Percentiles rank a stretch among this genome's conserved stretches.
Conservation (phyloP, 345 rosid genomes). For the Turnera subulata region DNA sequence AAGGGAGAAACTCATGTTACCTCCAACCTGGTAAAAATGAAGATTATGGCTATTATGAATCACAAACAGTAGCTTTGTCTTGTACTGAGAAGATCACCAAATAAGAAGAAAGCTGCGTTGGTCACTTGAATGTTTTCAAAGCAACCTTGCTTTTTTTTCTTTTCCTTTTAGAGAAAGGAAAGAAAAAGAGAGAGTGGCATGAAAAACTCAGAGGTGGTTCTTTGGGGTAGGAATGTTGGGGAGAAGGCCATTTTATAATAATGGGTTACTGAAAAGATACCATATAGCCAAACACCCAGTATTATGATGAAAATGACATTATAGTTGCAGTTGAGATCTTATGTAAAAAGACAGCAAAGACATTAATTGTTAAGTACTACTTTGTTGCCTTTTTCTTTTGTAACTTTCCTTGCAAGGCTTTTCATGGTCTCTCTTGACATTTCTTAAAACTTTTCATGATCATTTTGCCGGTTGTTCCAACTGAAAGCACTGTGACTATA, state of each 20-base stretch:
- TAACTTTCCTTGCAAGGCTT: conserved; percentile 34
- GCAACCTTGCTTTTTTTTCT: no score
- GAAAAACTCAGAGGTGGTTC: neutral
- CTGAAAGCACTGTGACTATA: conserved; percentile 8
- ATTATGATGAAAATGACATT: conserved; percentile 22
- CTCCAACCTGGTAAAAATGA: no score
- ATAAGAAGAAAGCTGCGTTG: no score
- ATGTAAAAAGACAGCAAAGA: neutral
- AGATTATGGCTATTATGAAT: no score
- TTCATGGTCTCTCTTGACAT: neutral
- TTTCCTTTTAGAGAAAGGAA: neutral
- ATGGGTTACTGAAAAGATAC: neutral
- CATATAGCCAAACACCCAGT: conserved; percentile 5
- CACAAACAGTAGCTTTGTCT: no score
- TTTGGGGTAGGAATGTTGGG: neutral
- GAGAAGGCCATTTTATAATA: neutral
- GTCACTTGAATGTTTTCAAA: no score
- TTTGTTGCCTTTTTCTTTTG: neutral
- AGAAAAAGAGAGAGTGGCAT: neutral
- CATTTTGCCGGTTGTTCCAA: conserved; percentile 43
- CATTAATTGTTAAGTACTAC: neutral
- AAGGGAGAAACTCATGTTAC: no score
- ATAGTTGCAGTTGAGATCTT: conserved; percentile 24
- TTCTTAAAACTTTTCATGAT: neutral
- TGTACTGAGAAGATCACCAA: no score